Percentiles rank a stretch among this genome's conserved stretches.
phyloP scores from a whole-genome alignment of 495 filamentous ascomycete genomes.

The Haplographium delicatum region DNA sequence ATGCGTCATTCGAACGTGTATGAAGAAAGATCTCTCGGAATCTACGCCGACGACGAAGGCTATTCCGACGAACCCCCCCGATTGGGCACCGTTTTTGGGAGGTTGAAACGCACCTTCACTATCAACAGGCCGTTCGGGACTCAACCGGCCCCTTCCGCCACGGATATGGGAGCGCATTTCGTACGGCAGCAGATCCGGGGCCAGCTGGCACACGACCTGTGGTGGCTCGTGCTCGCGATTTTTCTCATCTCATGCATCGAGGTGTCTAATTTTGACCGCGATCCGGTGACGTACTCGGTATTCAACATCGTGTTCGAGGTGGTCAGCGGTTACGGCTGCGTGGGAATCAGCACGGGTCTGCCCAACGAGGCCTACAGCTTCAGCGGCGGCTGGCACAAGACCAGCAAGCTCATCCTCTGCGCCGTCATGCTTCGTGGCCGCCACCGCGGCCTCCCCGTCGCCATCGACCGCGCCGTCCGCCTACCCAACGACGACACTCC shows the following conservation, averaged over 20 bases:
- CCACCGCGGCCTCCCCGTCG: slow-evolving; percentile 75
- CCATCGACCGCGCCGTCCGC: slow-evolving; percentile 72
- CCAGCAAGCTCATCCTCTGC: slow-evolving; percentile 72
- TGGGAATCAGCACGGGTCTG: slow-evolving; percentile 71
- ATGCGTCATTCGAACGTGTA: slow-evolving; percentile 63
- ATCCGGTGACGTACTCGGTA: slow-evolving; percentile 67
- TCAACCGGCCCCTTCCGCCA: slow-evolving; percentile 8
- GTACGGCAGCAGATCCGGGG: slow-evolving; percentile 66
- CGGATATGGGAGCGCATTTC: slow-evolving; percentile 31
- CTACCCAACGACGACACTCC: slow-evolving; percentile 53
- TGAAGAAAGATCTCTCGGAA: slow-evolving; percentile 64
- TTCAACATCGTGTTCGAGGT: slow-evolving; percentile 88
- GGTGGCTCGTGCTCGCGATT: slow-evolving; percentile 75
- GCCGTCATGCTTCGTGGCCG: slow-evolving; percentile 74
- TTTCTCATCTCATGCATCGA: slow-evolving; percentile 73
- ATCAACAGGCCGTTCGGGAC: slow-evolving; percentile 10
- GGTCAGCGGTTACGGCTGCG: slow-evolving; percentile 79
- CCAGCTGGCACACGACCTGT: slow-evolving; percentile 80
- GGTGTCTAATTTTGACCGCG: slow-evolving; percentile 53
- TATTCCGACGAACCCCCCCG: slow-evolving; percentile 6
- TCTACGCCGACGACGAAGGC: slow-evolving; percentile 50
- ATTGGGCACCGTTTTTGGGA: slow-evolving; percentile 28
- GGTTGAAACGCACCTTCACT: slow-evolving; percentile 7
- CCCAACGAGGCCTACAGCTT: slow-evolving; percentile 67
- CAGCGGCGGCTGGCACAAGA: slow-evolving; percentile 61